phyloP scores from a whole-genome alignment of 2,329 filamentous ascomycete species.

The Clonostachys rosea region DNA sequence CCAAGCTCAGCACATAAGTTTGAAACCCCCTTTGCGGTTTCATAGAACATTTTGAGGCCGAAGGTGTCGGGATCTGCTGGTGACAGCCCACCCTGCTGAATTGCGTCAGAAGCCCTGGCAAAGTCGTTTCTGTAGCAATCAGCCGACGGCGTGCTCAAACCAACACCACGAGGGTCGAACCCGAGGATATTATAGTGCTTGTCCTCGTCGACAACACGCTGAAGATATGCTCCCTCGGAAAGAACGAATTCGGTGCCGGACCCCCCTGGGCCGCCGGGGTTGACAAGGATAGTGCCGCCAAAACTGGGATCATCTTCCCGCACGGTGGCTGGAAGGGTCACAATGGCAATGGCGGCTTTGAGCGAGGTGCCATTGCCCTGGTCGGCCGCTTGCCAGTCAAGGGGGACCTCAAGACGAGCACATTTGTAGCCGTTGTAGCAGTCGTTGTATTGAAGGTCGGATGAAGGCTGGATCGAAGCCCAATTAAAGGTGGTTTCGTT shows the following conservation, averaged over 20 bases:
- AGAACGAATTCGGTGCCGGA: constrained; percentile 26
- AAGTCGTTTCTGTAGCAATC: constrained; percentile 26
- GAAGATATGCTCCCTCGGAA: constrained; percentile 17
- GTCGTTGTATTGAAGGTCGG: constrained; percentile 26
- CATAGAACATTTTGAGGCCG: not conserved
- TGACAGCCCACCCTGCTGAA: not conserved
- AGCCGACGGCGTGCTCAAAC: constrained; percentile 24
- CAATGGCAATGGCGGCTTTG: constrained; percentile 31
- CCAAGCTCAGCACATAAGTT: not conserved
- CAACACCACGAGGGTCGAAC: constrained; percentile 38
- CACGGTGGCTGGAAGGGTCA: constrained; percentile 32
- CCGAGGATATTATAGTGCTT: constrained; percentile 33
- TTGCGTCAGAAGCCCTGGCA: not conserved
- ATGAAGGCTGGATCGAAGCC: constrained; percentile 22
- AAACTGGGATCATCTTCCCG: constrained; percentile 27
- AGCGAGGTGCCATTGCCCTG: constrained; percentile 9
- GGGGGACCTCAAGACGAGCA: constrained; percentile 32
- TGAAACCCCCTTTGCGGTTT: not conserved
- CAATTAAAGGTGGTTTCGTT: constrained; percentile 22
- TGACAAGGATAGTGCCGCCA: constrained; percentile 34
- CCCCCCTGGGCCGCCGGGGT: constrained; percentile 39
- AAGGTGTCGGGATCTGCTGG: not conserved
- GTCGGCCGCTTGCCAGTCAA: constrained; percentile 27
- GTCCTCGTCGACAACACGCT: constrained; percentile 12
- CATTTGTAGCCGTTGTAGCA: constrained; percentile 34